Conservation (phyloP, 2,329 filamentous ascomycete genomes). For the Camillea tinctor region DNA sequence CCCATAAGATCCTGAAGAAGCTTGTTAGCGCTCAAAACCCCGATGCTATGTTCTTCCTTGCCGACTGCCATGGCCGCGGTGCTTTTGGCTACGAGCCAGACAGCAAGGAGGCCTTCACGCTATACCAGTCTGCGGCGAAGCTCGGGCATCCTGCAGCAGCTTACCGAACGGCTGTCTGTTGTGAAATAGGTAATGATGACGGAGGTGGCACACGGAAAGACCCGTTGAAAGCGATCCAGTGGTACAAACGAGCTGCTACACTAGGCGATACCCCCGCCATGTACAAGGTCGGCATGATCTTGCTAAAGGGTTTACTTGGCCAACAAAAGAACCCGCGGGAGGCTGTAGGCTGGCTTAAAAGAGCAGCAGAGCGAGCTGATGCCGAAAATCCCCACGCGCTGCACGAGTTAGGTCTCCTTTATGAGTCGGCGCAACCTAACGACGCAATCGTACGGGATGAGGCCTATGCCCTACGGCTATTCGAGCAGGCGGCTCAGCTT, state of each 20-base stretch:
- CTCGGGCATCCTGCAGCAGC: conserved; percentile 81
- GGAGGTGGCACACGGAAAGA: conserved; percentile 91
- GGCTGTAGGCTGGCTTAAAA: conserved; percentile 88
- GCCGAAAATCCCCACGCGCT: conserved; percentile 90
- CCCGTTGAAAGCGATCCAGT: conserved; percentile 91
- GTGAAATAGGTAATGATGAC: conserved; percentile 92
- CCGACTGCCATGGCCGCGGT: conserved; percentile 84
- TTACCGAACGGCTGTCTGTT: conserved; percentile 94
- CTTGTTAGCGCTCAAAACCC: conserved; percentile 69
- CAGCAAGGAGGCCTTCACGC: conserved; percentile 85
- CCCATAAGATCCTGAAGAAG: conserved; percentile 90
- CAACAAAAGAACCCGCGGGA: conserved; percentile 80
- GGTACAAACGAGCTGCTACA: conserved; percentile 92
- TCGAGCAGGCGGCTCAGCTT: conserved; percentile 79
- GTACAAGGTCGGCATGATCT: conserved; percentile 98
- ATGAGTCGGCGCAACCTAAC: conserved; percentile 62
- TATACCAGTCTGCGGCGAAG: conserved; percentile 95
- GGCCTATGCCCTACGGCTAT: conserved; percentile 75
- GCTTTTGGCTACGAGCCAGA: conserved; percentile 76
- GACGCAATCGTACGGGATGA: conserved; percentile 81
- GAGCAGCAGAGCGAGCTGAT: conserved; percentile 85
- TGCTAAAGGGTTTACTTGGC: conserved; percentile 89
- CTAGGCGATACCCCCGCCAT: conserved; percentile 90
- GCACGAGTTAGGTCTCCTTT: conserved; percentile 76
- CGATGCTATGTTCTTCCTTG: conserved; percentile 91